Conservation (phyloP, 1,139 yeast species). For the Magnusiomyces suaveolens region DNA sequence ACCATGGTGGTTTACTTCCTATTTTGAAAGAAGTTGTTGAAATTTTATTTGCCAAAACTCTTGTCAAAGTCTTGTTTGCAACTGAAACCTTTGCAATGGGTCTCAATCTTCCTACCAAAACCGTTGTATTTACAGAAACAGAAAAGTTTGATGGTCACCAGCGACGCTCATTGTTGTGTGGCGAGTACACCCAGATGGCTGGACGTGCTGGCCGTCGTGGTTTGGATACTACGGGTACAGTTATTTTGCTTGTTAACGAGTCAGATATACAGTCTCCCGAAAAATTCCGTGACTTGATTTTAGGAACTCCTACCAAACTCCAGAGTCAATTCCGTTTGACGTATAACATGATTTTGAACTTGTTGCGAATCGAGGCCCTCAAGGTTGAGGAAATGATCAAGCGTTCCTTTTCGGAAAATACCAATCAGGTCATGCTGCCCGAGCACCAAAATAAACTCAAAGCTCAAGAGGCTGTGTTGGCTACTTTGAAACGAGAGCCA, state of each 20-base stretch:
- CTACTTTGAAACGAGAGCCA: constrained; percentile 35
- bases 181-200: constrained; percentile 98
- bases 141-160: constrained; percentile 85
- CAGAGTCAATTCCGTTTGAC: constrained; percentile 89
- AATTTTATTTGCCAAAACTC: constrained; percentile 73
- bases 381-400: constrained; percentile 96
- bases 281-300: constrained; percentile 63
- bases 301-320: constrained; percentile 83
- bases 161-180: constrained; percentile 76
- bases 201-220: constrained; percentile 99
- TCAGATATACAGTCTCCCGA: constrained; percentile 23
- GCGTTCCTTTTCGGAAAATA: constrained; percentile 86
- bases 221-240: constrained; percentile 85
- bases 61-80: constrained; percentile 86
- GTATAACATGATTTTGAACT: constrained; percentile 87
- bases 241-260: constrained; percentile 80
- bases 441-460: constrained; percentile 67
- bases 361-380: constrained; percentile 84
- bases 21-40: constrained; percentile 94
- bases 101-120: constrained; percentile 88
- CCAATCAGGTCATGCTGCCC: constrained; percentile 76
- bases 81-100: constrained; percentile 99
- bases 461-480: constrained; percentile 42
- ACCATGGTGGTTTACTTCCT: constrained; percentile 93
- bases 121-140: constrained; percentile 80